Conservation (phyloP, 768 basidiomycete genomes). For the Sistotremastrum niveocremeum region DNA sequence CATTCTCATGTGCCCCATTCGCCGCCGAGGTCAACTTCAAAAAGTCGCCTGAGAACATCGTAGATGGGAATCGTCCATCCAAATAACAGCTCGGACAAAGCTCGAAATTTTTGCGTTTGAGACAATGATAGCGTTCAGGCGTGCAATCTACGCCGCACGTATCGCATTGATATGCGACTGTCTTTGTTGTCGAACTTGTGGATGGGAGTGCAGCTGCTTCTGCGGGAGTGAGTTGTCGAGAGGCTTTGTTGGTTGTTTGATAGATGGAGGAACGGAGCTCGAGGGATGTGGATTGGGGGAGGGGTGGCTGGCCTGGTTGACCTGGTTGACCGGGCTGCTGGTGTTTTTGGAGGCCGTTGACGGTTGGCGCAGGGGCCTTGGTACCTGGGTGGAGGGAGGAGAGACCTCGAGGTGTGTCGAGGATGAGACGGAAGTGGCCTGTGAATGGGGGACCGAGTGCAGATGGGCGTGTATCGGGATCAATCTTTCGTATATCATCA, state of each 20-base stretch:
- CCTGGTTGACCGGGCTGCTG: constrained; percentile 14
- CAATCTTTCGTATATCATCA: constrained; percentile 47
- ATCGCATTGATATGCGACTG: constrained; percentile 63
- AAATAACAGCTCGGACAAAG: constrained; percentile 89
- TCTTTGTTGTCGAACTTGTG: constrained; percentile 27
- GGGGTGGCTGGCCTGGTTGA: constrained; percentile 12
- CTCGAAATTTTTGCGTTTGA: constrained; percentile 85
- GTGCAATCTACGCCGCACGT: constrained; percentile 95
- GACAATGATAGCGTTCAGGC: constrained; percentile 73
- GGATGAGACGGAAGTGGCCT: constrained; percentile 94
- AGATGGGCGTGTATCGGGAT: constrained; percentile 91
- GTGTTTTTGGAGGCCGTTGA: constrained; percentile 35
- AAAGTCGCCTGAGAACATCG: constrained; percentile 96
- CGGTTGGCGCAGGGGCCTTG: constrained; percentile 26
- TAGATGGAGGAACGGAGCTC: constrained; percentile 83
- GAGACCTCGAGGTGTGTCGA: constrained; percentile 92
- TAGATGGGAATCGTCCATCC: constrained; percentile 91
- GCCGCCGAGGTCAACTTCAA: constrained; percentile 55
- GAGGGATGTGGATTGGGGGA: constrained; percentile 52
- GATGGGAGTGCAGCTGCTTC: constrained; percentile 56
- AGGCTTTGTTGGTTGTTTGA: constrained; percentile 76
- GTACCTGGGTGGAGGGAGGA: constrained; percentile 86
- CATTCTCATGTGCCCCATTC: constrained; percentile 4
- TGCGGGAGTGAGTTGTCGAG: constrained; percentile 47
- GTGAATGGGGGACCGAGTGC: constrained; percentile 94